Evolutionary conservation across 495 filamentous ascomycete genomes (phyloP).

Genomic region (Neurospora discreta): DNA sequence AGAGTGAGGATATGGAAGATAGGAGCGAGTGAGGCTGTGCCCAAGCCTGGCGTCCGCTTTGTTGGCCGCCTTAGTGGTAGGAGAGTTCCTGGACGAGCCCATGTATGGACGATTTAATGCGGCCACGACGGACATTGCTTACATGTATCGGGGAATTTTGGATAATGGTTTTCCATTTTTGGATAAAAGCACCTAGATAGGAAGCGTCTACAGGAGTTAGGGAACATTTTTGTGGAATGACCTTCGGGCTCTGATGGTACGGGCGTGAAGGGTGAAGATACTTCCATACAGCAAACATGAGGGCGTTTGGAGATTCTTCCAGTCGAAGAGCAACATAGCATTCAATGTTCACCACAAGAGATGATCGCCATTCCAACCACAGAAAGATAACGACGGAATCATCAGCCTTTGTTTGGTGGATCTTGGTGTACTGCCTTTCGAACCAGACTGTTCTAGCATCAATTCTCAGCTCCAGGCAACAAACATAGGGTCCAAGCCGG

Average conservation of each 20-base stretch:
- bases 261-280: not conserved
- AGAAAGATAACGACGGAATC: not conserved
- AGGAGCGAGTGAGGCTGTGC: not conserved
- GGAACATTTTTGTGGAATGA: not conserved
- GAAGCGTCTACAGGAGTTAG: not conserved
- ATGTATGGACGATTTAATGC: not conserved
- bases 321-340: not conserved
- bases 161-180: not conserved
- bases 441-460: not conserved
- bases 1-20: not conserved
- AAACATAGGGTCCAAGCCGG: not conserved
- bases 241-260: not conserved
- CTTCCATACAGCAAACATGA: not conserved
- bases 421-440: not conserved
- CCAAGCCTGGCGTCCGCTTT: not conserved
- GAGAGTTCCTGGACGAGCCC: not conserved
- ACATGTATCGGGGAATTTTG: not conserved
- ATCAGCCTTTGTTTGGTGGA: not conserved
- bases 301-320: not conserved
- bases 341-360: not conserved
- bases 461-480: not conserved
- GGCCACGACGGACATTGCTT: not conserved
- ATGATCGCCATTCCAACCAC: not conserved
- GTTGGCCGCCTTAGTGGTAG: not conserved
- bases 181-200: not conserved